Conservation (phyloP, 176 grass and related monocot species). For the Paspalum notatum region DNA sequence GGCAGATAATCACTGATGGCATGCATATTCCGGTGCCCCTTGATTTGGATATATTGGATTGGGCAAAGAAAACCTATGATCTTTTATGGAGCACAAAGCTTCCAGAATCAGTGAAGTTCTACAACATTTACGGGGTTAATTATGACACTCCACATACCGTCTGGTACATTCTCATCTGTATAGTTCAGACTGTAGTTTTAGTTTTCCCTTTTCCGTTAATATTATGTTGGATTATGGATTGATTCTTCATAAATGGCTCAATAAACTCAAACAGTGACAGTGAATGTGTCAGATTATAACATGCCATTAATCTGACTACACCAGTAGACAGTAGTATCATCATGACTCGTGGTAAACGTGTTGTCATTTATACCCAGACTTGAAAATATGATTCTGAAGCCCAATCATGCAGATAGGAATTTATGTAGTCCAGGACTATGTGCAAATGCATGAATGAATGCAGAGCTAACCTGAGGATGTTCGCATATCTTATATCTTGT, state of each 20-base stretch:
- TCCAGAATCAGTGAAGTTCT: slow-evolving; percentile 91
- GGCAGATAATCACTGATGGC: slow-evolving; percentile 72
- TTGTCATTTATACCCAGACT: background rate
- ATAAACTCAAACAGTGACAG: background rate
- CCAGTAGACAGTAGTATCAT: background rate
- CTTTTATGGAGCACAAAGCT: slow-evolving; percentile 75
- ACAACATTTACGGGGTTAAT: slow-evolving; percentile 90
- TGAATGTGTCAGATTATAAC: background rate
- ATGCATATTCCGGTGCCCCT: slow-evolving; percentile 72
- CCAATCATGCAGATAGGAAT: background rate
- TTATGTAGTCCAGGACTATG: background rate
- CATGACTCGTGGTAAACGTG: background rate
- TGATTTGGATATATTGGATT: slow-evolving; percentile 80
- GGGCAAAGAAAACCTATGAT: slow-evolving; percentile 89
- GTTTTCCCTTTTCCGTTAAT: slow-evolving; percentile 24
- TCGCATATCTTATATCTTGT: too few species aligned
- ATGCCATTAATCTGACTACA: background rate
- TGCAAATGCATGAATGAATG: background rate
- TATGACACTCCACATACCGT: slow-evolving; percentile 82
- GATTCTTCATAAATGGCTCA: slow-evolving; percentile 4
- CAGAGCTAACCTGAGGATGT: background rate
- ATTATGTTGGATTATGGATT: slow-evolving; percentile 3
- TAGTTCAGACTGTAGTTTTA: slow-evolving; percentile 21
- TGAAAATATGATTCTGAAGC: background rate
- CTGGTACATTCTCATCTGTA: slow-evolving; percentile 53